phyloP scores from a whole-genome alignment of 2,329 filamentous ascomycete species.

The Lasiodiplodia citricola region DNA sequence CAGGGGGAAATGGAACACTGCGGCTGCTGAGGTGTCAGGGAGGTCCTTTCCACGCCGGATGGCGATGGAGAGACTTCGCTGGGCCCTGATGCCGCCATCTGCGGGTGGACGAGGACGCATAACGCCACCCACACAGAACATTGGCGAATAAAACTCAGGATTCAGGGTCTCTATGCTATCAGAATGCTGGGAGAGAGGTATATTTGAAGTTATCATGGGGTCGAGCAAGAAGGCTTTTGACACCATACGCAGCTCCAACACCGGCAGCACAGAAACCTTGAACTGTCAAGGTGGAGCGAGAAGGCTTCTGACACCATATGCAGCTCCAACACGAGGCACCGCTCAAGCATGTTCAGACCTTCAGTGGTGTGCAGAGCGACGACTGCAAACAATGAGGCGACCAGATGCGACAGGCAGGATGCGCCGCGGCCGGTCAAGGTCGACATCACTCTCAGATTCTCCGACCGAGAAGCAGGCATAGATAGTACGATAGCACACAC shows the following conservation, averaged over 20 bases:
- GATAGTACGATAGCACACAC: not conserved
- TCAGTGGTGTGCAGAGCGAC: too few relatives aligned
- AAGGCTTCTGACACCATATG: too few relatives aligned
- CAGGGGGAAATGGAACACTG: accelerated
- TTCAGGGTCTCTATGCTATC: not conserved
- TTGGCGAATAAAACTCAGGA: not conserved
- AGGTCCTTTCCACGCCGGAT: not conserved
- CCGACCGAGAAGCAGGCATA: not conserved
- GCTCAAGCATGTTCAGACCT: too few relatives aligned
- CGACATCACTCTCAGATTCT: not conserved
- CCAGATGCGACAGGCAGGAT: not conserved
- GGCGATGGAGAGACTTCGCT: not conserved
- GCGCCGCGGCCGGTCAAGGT: not conserved
- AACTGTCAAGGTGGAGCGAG: too few relatives aligned
- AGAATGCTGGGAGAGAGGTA: not conserved
- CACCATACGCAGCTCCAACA: too few relatives aligned
- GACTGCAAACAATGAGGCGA: too few relatives aligned
- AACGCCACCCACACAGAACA: not conserved
- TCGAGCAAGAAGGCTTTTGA: too few relatives aligned
- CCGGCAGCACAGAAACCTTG: too few relatives aligned
- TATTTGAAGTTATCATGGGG: not conserved
- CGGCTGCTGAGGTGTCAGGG: not conserved
- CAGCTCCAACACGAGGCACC: too few relatives aligned
- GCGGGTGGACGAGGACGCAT: not conserved
- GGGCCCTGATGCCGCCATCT: not conserved